phyloP scores from a whole-genome alignment of 2,329 filamentous ascomycete genomes.

The Nannizziopsis arthrosporioides region DNA sequence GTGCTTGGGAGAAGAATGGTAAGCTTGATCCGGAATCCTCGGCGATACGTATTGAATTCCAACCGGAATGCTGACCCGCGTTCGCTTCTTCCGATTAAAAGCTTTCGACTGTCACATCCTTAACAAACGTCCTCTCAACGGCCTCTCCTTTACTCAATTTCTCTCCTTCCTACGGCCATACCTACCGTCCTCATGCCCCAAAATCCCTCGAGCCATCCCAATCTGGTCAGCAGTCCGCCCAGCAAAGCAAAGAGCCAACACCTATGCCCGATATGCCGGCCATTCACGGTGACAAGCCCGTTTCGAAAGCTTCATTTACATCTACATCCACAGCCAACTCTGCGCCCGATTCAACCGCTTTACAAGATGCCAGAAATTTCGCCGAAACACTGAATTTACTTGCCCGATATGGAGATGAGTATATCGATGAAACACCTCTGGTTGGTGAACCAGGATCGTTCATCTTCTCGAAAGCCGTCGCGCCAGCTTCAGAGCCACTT shows the following conservation, averaged over 20 bases:
- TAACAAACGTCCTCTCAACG: conserved; percentile 45
- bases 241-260: conserved; percentile 38
- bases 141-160: conserved; percentile 46
- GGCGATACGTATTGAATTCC: not conserved
- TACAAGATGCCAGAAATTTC: conserved; percentile 32
- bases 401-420: conserved; percentile 47
- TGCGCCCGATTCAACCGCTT: conserved; percentile 6
- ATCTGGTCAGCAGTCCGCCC: conserved; percentile 28
- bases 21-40: conserved; percentile 17
- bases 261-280: conserved; percentile 33
- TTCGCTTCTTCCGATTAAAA: conserved; percentile 20
- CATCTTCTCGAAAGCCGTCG: conserved; percentile 37
- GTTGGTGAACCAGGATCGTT: conserved; percentile 53
- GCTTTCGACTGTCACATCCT: conserved; percentile 45
- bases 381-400: conserved; percentile 41
- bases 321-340: conserved; percentile 14
- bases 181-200: conserved; percentile 42
- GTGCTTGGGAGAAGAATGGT: conserved; percentile 46
- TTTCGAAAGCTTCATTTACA: conserved; percentile 17
- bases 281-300: conserved; percentile 20
- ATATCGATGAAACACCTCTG: conserved; percentile 52
- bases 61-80: not conserved
- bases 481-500: conserved; percentile 10
- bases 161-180: conserved; percentile 48
- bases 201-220: conserved; percentile 29